Percentiles rank a stretch among this genome's conserved stretches.
Conservation (phyloP, 1,284 basidiomycete species). For the Pyrrhoderma noxium region DNA sequence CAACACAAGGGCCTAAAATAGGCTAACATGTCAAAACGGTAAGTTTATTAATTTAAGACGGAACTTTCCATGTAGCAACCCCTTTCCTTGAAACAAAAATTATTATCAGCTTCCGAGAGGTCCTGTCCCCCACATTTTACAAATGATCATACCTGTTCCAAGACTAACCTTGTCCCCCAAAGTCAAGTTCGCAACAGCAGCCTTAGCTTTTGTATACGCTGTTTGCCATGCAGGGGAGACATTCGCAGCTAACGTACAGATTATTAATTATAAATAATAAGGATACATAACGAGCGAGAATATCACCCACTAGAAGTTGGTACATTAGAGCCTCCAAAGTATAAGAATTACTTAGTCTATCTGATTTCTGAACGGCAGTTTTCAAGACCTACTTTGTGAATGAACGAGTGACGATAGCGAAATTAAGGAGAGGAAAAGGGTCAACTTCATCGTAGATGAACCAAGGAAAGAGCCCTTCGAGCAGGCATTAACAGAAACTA, state of each 20-base stretch:
- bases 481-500: no score
- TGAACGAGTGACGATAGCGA: constrained; percentile 1
- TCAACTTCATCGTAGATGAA: neutral
- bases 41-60: neutral
- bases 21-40: neutral
- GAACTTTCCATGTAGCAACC: constrained; percentile 11
- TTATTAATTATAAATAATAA: neutral
- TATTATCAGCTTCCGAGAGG: no score
- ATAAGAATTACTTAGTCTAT: no score
- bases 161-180: constrained; percentile 49
- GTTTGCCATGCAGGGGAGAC: constrained; percentile 46
- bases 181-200: constrained; percentile 42
- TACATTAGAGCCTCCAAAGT: no score
- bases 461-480: neutral
- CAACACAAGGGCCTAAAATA: constrained; percentile 49
- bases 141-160: constrained; percentile 36
- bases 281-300: neutral
- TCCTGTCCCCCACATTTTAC: no score
- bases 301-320: constrained; percentile 2
- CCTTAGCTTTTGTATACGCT: constrained; percentile 47
- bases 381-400: neutral
- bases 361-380: no score
- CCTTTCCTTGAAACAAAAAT: constrained; percentile 1
- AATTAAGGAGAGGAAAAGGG: neutral
- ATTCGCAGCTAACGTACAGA: constrained; percentile 29